Base-by-base conservation (phyloP, 1,139 yeast species). In the Zhuliangozyma blackwelliae region DNA sequence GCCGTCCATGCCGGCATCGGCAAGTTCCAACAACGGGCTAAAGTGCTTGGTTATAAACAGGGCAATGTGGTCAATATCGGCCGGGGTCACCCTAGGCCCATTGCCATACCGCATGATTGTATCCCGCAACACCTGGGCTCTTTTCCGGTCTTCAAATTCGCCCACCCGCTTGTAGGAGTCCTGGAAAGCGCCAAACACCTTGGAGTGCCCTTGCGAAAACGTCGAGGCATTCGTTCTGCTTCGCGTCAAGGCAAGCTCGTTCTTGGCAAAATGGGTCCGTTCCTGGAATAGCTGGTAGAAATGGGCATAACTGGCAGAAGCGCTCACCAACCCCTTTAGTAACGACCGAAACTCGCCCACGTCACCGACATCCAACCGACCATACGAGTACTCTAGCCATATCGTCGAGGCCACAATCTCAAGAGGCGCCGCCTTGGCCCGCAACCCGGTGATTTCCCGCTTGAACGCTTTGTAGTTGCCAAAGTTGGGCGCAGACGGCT, bases 91-190 rank as follows among this genome's bases (percentile, higher is more conserved):
- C 32, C 48, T 38, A 22, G 42, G 33, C 3, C 41, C 44, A 27
- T 49, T 29, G 20, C 52, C 41, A 27, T 42, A 51, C 20, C 49
- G 48, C 23, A 49, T 40, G 7, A 61, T 47, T 34, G 59, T 49
- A 29, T 51, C 40, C 32, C 50, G 50, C 29, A 63, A 47, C 1
- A 59, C 42, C 5, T 44, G 44, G 16, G 47, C 45, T 27, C 68
- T 43, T 35, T 47, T 50, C 25, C 42, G 40, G 27, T 52, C 49
- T 41, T 64, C 69, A 40, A 47, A 61, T 25, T 52, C 51, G 1
- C 67, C 68, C 4, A 63, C 69, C 10, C 56, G 54, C 22, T 52
- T 56, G 41, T 64, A 64, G 1, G 58, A 49, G 28, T 60, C 62
- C 28, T 58, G 52, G 29, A 63, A 52, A 6, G 63, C 51, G n/a